Evolutionary conservation across 176 grass and related monocot genomes (phyloP).

Genomic region (Triticum monococcum): DNA sequence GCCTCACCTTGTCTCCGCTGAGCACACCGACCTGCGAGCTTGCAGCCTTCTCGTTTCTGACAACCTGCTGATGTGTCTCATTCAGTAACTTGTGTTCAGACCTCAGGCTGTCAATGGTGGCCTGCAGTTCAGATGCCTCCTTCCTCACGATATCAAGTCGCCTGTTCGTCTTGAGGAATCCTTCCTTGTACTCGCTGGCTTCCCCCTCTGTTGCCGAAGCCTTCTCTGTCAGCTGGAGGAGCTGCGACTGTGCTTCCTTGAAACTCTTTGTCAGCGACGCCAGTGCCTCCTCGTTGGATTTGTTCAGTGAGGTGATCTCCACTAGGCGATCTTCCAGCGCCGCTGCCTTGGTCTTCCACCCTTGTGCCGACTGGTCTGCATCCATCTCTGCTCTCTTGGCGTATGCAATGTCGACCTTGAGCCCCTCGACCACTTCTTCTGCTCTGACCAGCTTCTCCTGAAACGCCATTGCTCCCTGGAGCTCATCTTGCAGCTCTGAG

Average conservation of each 20-base stretch:
- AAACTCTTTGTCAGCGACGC: constrained; percentile 34
- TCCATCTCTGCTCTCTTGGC: constrained; percentile 62
- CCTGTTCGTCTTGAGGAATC: constrained; percentile 29
- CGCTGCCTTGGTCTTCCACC: constrained; percentile 51
- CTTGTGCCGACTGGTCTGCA: constrained; percentile 34
- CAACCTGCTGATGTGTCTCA: constrained; percentile 23
- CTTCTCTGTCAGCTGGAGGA: constrained; percentile 38
- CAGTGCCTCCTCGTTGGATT: constrained; percentile 46
- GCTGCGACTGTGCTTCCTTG: constrained; percentile 41
- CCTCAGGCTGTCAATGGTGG: constrained; percentile 35
- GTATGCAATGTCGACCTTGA: constrained; percentile 59
- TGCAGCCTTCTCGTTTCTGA: constrained; percentile 34
- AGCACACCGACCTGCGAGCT: constrained; percentile 31
- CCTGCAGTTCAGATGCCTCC: constrained; percentile 16
- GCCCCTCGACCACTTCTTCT: constrained; percentile 37
- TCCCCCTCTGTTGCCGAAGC: constrained; percentile 43
- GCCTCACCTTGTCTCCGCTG: constrained; percentile 42
- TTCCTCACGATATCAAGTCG: constrained; percentile 31
- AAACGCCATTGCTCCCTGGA: constrained; percentile 47
- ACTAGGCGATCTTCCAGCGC: constrained; percentile 38
- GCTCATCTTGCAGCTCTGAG: constrained; percentile 31
- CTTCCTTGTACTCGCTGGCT: constrained; percentile 38
- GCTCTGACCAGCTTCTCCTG: constrained; percentile 45
- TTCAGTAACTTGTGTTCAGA: constrained; percentile 39
- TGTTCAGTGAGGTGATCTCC: constrained; percentile 28